Evolutionary conservation across 768 basidiomycete species (phyloP).

Genomic region (Auriscalpium orientale): DNA sequence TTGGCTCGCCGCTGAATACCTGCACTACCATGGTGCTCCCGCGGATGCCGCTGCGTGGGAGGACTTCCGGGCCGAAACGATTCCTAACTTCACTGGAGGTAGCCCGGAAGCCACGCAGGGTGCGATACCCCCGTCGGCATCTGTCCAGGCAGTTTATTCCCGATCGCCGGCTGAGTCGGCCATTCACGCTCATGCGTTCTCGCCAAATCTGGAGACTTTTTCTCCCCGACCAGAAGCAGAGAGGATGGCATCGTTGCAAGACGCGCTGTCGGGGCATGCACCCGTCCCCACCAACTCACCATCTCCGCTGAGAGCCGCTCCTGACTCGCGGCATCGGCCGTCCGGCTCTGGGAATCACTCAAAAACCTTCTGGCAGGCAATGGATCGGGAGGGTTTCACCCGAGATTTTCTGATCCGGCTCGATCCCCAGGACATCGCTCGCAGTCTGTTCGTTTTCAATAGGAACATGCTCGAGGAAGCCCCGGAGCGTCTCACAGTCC

Average conservation of each 20-base stretch:
- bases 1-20: constrained; percentile 64
- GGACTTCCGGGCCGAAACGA: constrained; percentile 43
- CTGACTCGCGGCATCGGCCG: constrained; percentile 16
- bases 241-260: constrained; percentile 1
- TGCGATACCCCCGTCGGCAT: constrained; percentile 35
- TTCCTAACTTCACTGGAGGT: constrained; percentile 33
- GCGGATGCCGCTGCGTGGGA: constrained; percentile 49
- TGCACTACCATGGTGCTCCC: constrained; percentile 48
- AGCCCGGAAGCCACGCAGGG: constrained; percentile 16
- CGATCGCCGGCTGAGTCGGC: constrained; percentile 36
- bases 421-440: constrained; percentile 55
- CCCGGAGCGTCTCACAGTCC: constrained; percentile 46
- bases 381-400: constrained; percentile 62
- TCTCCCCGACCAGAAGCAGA: constrained; percentile 14
- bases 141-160: constrained; percentile 46
- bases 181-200: constrained; percentile 17
- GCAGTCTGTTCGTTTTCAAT: constrained; percentile 59
- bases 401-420: constrained; percentile 55
- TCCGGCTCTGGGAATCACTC: constrained; percentile 10
- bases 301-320: constrained; percentile 5
- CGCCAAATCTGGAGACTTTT: constrained; percentile 24
- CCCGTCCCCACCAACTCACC: not conserved
- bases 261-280: constrained; percentile 1
- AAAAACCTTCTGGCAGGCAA: constrained; percentile 37
- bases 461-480: constrained; percentile 36